A percentile compares a stretch with the other conserved stretches of the same genome.
phyloP scores from a whole-genome alignment of 768 basidiomycete genomes.

The Boletus eberwhitei region DNA sequence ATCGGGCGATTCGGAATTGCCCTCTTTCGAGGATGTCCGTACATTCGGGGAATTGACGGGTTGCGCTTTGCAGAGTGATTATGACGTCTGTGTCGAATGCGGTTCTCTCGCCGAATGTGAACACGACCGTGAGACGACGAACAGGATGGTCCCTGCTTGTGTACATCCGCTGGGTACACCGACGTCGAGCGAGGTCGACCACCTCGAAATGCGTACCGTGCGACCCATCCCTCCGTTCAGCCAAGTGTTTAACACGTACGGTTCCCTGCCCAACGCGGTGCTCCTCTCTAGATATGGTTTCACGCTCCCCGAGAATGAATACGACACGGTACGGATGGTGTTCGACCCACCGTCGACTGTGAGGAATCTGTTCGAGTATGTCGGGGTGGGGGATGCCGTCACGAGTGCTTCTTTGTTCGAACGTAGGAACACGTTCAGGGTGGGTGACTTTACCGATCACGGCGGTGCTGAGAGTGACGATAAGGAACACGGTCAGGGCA shows the following conservation, averaged over 20 bases:
- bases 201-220: constrained; percentile 69
- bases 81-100: constrained; percentile 68
- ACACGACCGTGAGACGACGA: constrained; percentile 49
- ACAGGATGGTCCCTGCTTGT: not conserved
- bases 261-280: constrained; percentile 60
- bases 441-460: constrained; percentile 21
- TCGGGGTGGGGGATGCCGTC: constrained; percentile 19
- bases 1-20: constrained; percentile 10
- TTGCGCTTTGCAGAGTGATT: constrained; percentile 53
- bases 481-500: constrained; percentile 24
- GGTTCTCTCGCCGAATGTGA: constrained; percentile 64
- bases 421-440: constrained; percentile 28
- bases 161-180: constrained; percentile 6
- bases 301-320: constrained; percentile 66
- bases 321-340: constrained; percentile 48
- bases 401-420: constrained; percentile 6
- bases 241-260: constrained; percentile 79
- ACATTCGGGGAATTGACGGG: constrained; percentile 7
- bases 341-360: constrained; percentile 19
- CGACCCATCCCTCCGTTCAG: constrained; percentile 43
- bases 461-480: constrained; percentile 25
- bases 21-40: constrained; percentile 1
- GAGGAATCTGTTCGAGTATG: constrained; percentile 10
- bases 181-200: constrained; percentile 29
- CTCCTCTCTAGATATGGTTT: constrained; percentile 74